Conservation (phyloP, 23 red algal genomes). For the Gracilaria gracilis region DNA sequence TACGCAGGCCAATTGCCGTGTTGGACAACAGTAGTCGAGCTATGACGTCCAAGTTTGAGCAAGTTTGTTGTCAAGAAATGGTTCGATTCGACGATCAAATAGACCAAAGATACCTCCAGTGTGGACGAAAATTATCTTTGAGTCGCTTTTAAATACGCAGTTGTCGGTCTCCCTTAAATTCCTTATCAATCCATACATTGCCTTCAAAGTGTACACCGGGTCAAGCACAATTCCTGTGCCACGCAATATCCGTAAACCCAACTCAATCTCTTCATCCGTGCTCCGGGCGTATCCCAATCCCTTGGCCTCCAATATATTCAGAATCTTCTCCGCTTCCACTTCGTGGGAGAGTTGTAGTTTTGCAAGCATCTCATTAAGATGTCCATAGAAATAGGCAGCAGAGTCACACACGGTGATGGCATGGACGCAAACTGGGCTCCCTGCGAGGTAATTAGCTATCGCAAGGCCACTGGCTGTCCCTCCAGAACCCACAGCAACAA, state of each 20-base stretch:
- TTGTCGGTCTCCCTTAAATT: slow-evolving; percentile 18
- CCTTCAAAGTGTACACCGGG: slow-evolving; percentile 83
- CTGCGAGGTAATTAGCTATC: slow-evolving; percentile 61
- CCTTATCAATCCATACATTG: slow-evolving; percentile 46
- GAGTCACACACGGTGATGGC: slow-evolving; percentile 69
- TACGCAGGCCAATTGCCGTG: too few relatives aligned
- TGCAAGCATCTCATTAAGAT: slow-evolving; percentile 67
- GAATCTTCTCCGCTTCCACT: slow-evolving; percentile 36
- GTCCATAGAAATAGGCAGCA: slow-evolving; percentile 60
- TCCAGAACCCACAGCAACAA: slow-evolving; percentile 73
- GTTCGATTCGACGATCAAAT: slow-evolving; percentile 68
- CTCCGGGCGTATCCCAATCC: slow-evolving; percentile 72
- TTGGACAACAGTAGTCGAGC: not conserved
- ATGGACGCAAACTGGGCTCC: slow-evolving; percentile 30
- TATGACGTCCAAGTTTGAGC: slow-evolving; percentile 24
- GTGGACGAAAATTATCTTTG: slow-evolving; percentile 73
- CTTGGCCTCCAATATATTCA: slow-evolving; percentile 66
- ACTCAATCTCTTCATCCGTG: slow-evolving; percentile 60
- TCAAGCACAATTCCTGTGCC: slow-evolving; percentile 68
- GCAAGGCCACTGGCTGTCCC: slow-evolving; percentile 83
- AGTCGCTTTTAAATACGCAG: not conserved
- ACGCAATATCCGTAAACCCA: slow-evolving; percentile 29
- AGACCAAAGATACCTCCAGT: slow-evolving; percentile 80
- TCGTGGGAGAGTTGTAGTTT: slow-evolving; percentile 35
- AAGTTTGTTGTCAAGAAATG: slow-evolving; percentile 48